A percentile compares a stretch with the other conserved stretches of the same genome.
phyloP scores from a whole-genome alignment of 306 rosid species.

The Leucaena leucocephala region DNA sequence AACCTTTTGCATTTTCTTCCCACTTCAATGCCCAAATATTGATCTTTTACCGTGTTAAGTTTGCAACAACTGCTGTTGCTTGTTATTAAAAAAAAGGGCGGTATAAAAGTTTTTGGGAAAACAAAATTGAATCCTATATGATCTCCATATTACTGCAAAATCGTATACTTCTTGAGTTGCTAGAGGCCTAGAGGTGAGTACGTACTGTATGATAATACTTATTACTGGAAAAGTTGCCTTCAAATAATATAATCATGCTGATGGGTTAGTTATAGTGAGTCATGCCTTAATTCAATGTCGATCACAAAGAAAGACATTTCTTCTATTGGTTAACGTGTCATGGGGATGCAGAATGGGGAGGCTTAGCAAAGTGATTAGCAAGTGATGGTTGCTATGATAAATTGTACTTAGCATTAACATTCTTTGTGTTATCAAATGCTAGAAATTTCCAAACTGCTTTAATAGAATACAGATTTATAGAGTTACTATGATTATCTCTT shows the following conservation, averaged over 20 bases:
- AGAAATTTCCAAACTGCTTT: background rate
- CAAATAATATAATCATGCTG: background rate
- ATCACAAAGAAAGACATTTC: background rate
- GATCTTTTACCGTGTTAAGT: background rate
- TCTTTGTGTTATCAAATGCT: background rate
- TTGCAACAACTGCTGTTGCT: background rate
- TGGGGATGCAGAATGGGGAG: background rate
- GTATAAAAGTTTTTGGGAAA: background rate
- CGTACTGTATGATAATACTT: background rate
- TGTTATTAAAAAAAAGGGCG: background rate
- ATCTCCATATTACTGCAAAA: background rate
- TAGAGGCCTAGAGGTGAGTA: background rate
- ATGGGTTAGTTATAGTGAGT: background rate
- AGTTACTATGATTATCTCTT: background rate
- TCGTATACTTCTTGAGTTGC: background rate
- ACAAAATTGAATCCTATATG: background rate
- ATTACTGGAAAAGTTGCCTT: background rate
- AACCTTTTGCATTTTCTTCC: no score
- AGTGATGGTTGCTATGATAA: background rate
- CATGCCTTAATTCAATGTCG: background rate
- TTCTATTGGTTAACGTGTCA: background rate
- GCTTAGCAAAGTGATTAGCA: no score
- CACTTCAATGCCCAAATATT: background rate
- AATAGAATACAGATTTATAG: background rate
- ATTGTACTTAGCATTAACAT: background rate